phyloP scores from a whole-genome alignment of 2,329 filamentous ascomycete species.

The Sporothrix luriei region DNA sequence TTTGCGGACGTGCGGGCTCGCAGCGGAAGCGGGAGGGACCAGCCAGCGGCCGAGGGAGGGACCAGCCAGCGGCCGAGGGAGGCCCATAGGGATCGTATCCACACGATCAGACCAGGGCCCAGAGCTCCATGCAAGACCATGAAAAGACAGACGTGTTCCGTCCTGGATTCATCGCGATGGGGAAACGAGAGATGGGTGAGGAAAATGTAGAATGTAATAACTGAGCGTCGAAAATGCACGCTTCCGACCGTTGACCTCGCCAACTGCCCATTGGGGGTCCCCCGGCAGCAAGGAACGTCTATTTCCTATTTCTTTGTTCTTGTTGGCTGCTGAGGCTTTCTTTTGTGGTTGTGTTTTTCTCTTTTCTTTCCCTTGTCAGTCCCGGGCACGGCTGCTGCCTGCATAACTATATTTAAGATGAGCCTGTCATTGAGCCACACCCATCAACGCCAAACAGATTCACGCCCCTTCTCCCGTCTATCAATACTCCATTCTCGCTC shows the following conservation, averaged over 20 bases:
- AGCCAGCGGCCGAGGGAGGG: neutral
- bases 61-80: neutral
- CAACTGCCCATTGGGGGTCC: neutral
- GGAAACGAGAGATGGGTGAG: neutral
- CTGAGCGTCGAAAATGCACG: neutral
- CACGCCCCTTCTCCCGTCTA: neutral
- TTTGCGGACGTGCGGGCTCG: too few species aligned
- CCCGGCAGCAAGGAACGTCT: conserved; percentile 14
- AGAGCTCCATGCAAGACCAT: neutral
- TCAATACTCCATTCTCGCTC: neutral
- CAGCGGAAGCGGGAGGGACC: conserved; percentile 6
- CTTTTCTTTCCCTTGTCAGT: neutral
- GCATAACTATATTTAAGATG: conserved; percentile 2
- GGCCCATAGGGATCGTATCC: neutral
- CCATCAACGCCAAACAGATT: neutral
- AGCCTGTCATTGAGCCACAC: conserved; percentile 4
- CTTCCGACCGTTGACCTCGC: neutral
- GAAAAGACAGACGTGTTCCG: neutral
- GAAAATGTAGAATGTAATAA: too few species aligned
- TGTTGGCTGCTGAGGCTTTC: neutral
- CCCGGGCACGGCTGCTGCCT: neutral
- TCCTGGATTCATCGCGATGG: neutral
- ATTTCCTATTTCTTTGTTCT: neutral
- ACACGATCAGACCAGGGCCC: neutral
- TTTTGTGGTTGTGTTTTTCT: neutral